phyloP scores from a whole-genome alignment of 768 basidiomycete species.

The Kockovaella imperatae region DNA sequence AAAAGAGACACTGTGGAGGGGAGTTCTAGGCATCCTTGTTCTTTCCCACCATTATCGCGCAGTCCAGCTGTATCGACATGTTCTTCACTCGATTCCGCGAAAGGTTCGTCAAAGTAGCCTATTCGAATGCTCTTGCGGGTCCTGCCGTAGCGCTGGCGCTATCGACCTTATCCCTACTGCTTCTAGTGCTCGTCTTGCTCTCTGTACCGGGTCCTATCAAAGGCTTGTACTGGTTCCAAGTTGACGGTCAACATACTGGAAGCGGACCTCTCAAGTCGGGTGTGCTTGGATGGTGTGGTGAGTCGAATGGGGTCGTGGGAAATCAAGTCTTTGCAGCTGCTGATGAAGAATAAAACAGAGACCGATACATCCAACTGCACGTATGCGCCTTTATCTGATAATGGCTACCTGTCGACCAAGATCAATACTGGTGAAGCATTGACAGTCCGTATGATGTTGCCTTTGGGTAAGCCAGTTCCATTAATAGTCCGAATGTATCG shows the following conservation, averaged over 20 bases:
- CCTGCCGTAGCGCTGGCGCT: slow-evolving; percentile 33
- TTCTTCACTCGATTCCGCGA: too few species aligned
- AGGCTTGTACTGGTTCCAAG: slow-evolving; percentile 40
- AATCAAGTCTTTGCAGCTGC: not conserved
- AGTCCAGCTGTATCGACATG: too few species aligned
- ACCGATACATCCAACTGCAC: slow-evolving; percentile 39
- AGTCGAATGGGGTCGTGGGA: slow-evolving; percentile 4
- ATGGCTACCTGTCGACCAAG: slow-evolving; percentile 24
- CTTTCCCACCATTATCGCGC: too few species aligned
- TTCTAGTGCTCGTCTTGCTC: slow-evolving; percentile 38
- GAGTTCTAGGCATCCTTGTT: too few species aligned
- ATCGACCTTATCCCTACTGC: slow-evolving; percentile 33
- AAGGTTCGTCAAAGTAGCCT: too few species aligned
- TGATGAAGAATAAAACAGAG: slow-evolving; percentile 9
- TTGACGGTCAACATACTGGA: slow-evolving; percentile 15
- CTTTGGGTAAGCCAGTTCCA: slow-evolving; percentile 27
- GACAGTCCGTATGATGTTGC: slow-evolving; percentile 37
- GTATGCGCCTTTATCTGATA: slow-evolving; percentile 31
- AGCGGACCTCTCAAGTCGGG: slow-evolving; percentile 25
- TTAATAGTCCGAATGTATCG: not conserved
- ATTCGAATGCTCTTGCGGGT: too few species aligned
- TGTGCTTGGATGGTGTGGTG: slow-evolving; percentile 42
- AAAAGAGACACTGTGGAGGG: too few species aligned
- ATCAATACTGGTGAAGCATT: slow-evolving; percentile 38
- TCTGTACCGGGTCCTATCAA: slow-evolving; percentile 44